Conservation (phyloP, 2,329 filamentous ascomycete genomes). For the Cadophora gregata region DNA sequence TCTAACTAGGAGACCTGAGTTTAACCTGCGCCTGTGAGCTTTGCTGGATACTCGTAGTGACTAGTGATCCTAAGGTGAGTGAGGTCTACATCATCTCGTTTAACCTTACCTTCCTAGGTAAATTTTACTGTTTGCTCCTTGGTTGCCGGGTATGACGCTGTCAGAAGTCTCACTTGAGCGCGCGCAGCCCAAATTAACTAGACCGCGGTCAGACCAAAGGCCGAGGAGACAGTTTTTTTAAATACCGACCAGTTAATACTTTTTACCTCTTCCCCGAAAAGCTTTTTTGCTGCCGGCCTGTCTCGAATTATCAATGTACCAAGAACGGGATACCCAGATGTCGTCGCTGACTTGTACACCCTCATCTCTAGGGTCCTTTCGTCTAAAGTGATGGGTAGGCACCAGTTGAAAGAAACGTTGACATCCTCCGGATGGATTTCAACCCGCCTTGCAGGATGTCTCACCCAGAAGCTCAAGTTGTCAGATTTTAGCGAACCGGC, state of each 20-base stretch:
- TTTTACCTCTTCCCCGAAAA: neutral
- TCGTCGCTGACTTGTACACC: neutral
- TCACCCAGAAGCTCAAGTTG: neutral
- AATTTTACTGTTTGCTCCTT: too few species aligned
- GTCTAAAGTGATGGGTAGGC: neutral
- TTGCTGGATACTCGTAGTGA: too few species aligned
- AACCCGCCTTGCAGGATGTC: neutral
- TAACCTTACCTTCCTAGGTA: too few species aligned
- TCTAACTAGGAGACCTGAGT: too few species aligned
- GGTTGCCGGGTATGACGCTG: neutral
- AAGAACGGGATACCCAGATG: neutral
- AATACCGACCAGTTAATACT: neutral
- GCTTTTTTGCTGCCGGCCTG: neutral
- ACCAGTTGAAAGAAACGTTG: neutral
- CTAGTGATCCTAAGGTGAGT: too few species aligned
- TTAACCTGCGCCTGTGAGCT: too few species aligned
- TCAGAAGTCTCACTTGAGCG: neutral
- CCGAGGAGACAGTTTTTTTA: neutral
- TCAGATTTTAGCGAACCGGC: slow-evolving; percentile 3
- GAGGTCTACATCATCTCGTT: neutral
- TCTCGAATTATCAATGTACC: neutral
- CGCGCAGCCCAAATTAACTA: neutral
- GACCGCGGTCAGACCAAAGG: neutral
- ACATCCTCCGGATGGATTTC: neutral
- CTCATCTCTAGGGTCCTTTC: too few species aligned